These are phyloP conservation scores for Dipteronia sinensis DNA, from an alignment of 345 rosid species.

Conservation along the genomic window DNA sequence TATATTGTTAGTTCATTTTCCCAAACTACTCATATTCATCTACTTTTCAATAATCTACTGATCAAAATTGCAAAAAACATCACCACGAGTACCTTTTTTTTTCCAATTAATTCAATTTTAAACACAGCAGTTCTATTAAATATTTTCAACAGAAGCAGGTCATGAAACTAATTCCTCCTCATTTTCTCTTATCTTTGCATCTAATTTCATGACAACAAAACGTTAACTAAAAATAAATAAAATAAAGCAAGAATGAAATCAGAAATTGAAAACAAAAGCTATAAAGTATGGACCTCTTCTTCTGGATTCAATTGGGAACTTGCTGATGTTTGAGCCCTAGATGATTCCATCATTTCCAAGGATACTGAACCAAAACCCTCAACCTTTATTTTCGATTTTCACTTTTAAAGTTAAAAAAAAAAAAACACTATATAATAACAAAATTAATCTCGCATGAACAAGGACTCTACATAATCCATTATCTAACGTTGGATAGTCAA, in stretches of 20 bases:
- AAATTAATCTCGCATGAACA: no score
- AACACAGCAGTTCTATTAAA: neutral
- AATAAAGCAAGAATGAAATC: no score
- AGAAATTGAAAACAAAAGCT: neutral
- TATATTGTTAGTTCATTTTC: no score
- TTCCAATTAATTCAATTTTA: no score
- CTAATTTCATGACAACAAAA: neutral
- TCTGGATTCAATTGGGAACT: neutral
- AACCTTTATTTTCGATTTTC: neutral
- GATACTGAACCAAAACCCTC: neutral
- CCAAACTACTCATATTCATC: no score
- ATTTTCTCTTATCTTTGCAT: neutral
- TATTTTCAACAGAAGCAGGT: neutral
- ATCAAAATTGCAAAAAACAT: no score
- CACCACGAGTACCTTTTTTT: no score
- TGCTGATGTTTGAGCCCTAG: neutral
- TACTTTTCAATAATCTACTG: no score
- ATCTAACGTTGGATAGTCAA: no score
- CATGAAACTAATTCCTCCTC: neutral
- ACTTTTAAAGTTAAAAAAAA: no score
- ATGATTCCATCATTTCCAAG: neutral
- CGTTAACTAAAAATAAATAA: neutral
- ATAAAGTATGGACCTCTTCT: neutral
- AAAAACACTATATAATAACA: no score
- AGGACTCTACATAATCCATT: no score